Evolutionary conservation across 495 filamentous ascomycete species (phyloP).

Genomic region (Penicillium coprophilum): DNA sequence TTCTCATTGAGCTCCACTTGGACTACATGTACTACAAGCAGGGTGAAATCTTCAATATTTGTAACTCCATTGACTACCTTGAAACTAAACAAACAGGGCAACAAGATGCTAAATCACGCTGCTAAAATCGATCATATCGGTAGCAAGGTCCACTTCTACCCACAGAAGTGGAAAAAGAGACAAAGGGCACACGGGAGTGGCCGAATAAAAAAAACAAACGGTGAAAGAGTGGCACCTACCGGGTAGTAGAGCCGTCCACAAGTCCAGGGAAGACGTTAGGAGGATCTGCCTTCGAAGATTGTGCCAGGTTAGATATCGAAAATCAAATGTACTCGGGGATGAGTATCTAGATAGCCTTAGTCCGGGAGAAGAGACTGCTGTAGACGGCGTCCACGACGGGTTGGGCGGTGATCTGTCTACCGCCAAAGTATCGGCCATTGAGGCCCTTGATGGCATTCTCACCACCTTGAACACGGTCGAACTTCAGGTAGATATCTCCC

Average conservation of each 20-base stretch:
- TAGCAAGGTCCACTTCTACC: constrained; percentile 3
- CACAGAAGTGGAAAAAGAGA: constrained; percentile 2
- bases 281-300: constrained; percentile 25
- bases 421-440: constrained; percentile 94
- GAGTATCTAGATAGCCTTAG: constrained; percentile 58
- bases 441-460: constrained; percentile 97
- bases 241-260: constrained; percentile 40
- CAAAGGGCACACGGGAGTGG: constrained; percentile 20
- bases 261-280: constrained; percentile 25
- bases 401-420: constrained; percentile 83
- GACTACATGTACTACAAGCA: neutral
- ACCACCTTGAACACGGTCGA: constrained; percentile 89
- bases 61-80: constrained; percentile 1
- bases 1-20: neutral
- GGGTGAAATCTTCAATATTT: neutral
- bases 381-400: constrained; percentile 98
- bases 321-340: constrained; percentile 7
- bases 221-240: constrained; percentile 43
- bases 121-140: constrained; percentile 18
- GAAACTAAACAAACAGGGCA: neutral
- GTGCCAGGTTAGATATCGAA: constrained; percentile 21
- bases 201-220: constrained; percentile 20
- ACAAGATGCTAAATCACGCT: constrained; percentile 8
- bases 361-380: constrained; percentile 91
- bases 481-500: constrained; percentile 98